Base-by-base conservation (phyloP, 805 yeast genomes). In the Yamadazyma phyllophila region DNA sequence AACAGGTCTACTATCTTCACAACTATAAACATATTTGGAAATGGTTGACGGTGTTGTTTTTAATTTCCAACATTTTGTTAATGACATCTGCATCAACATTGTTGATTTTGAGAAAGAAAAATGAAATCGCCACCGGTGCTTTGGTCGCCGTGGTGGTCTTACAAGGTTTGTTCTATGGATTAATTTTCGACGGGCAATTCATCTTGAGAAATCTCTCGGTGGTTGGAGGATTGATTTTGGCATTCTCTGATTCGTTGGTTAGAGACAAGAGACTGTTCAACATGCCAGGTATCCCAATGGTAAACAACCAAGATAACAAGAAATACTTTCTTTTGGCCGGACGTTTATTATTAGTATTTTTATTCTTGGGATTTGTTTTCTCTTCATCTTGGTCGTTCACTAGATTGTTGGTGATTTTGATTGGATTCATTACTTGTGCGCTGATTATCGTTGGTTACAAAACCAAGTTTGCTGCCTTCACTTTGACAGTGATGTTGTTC, bases 371-470 rank as follows among this genome's bases (percentile, higher is more conserved):
- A 2, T 92, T 90, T 62, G 83, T 92, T 15, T 76, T 89, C 56
- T 80, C 88, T 20, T 80, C 86, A 41, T 74, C 79, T 31, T 88
- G 90, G 89, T 77, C 88, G 1, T 61, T 84, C 42, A 69, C 83
- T 24, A 79, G 88, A 47, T 63, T 83, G 26, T 54, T 88, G 24
- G 71, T 85, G 46, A 84, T 88, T 45, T 63, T 88, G 29, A 58
- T 87, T 45, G 96, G 96, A 9, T 76, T 86, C 33, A 64, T 76
- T 14, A 77, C 84, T 10, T 86, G 94, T 61, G 72, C 80, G 30
- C 81, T 91, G 46, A 91, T 92, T 50, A 89, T 86, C 17, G 80
- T 92, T 53, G 99, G 99, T 29, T 94, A 82, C 77, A 90, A 89
- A 70, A 91, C 98, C 39, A 89, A 89, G 62, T 80, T 90, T 53